A percentile compares a stretch with the other conserved stretches of the same genome.
phyloP scores from a whole-genome alignment of 345 rosid genomes.

The Gossypium herbaceum region DNA sequence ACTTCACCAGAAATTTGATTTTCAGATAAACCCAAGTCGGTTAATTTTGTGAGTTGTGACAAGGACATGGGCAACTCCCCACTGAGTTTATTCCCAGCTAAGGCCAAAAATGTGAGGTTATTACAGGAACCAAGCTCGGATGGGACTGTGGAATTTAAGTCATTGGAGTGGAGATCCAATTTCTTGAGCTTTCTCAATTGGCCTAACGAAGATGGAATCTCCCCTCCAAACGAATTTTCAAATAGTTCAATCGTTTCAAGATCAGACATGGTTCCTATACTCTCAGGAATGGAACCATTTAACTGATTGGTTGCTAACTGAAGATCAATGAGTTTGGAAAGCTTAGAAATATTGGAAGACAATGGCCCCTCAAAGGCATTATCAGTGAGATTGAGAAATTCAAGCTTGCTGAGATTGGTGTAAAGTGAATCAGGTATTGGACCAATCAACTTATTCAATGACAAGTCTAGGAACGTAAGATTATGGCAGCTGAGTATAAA shows the following conservation, averaged over 20 bases:
- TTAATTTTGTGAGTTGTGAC: slow-evolving; percentile 36
- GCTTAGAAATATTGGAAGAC: slow-evolving; percentile 42
- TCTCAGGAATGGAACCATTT: slow-evolving; percentile 39
- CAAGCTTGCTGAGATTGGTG: slow-evolving; percentile 41
- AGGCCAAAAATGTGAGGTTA: slow-evolving; percentile 49
- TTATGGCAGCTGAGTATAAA: slow-evolving; percentile 40
- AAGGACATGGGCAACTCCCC: slow-evolving; percentile 53
- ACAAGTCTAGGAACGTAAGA: slow-evolving; percentile 54
- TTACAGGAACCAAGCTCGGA: slow-evolving; percentile 49
- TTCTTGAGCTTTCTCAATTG: slow-evolving; percentile 33
- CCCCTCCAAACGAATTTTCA: slow-evolving; percentile 43
- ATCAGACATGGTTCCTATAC: slow-evolving; percentile 33
- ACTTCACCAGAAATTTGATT: slow-evolving; percentile 47
- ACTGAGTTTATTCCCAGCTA: slow-evolving; percentile 44
- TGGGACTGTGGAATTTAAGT: slow-evolving; percentile 52
- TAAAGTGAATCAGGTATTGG: slow-evolving; percentile 39
- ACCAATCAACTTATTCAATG: slow-evolving; percentile 38
- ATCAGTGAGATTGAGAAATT: slow-evolving; percentile 30
- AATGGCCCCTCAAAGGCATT: slow-evolving; percentile 45
- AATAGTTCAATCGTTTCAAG: slow-evolving; percentile 39
- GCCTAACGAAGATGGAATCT: slow-evolving; percentile 54
- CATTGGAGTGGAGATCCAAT: slow-evolving; percentile 38
- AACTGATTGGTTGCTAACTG: slow-evolving; percentile 33
- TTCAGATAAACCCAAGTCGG: slow-evolving; percentile 31
- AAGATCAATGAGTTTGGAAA: slow-evolving; percentile 44